These are phyloP conservation scores for Knufia petricola DNA, from an alignment of 2,329 filamentous ascomycete species.

Conservation along the genomic window DNA sequence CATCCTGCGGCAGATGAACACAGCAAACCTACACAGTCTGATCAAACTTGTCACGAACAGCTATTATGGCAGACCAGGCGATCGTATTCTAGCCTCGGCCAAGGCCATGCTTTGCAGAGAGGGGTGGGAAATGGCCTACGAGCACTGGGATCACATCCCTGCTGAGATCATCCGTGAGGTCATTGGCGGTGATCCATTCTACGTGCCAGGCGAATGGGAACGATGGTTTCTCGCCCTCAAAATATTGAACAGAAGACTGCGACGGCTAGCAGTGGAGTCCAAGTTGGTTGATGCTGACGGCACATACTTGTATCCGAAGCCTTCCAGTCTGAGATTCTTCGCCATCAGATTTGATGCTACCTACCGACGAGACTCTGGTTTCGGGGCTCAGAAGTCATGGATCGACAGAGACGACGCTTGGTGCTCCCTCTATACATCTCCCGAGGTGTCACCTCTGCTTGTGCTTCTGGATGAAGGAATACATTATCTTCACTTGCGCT, in stretches of 20 bases:
- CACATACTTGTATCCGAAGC: constrained; percentile 36
- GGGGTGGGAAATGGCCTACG: constrained; percentile 45
- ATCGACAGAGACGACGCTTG: constrained; percentile 40
- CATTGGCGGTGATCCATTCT: constrained; percentile 50
- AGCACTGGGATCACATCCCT: constrained; percentile 47
- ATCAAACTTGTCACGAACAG: constrained; percentile 47
- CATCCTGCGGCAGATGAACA: constrained; percentile 46
- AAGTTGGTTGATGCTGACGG: constrained; percentile 39
- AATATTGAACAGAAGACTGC: constrained; percentile 43
- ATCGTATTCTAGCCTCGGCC: constrained; percentile 46
- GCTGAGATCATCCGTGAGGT: constrained; percentile 50
- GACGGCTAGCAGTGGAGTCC: constrained; percentile 37
- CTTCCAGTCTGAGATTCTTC: constrained; percentile 39
- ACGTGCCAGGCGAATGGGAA: constrained; percentile 48
- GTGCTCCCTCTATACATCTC: constrained; percentile 43
- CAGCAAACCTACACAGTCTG: constrained; percentile 38
- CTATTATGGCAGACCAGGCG: constrained; percentile 47
- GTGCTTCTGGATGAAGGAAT: constrained; percentile 50
- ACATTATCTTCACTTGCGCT: constrained; percentile 50
- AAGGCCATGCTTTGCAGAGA: constrained; percentile 50
- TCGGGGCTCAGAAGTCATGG: constrained; percentile 23
- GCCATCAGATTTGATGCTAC: constrained; percentile 45
- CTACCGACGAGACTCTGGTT: constrained; percentile 35
- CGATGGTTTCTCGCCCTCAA: constrained; percentile 47
- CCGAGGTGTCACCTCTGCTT: constrained; percentile 46